A percentile compares a stretch with the other conserved stretches of the same genome.
These are phyloP conservation scores for Collybiopsis confluens DNA, from an alignment of 768 basidiomycete genomes.

Conservation along the genomic window DNA sequence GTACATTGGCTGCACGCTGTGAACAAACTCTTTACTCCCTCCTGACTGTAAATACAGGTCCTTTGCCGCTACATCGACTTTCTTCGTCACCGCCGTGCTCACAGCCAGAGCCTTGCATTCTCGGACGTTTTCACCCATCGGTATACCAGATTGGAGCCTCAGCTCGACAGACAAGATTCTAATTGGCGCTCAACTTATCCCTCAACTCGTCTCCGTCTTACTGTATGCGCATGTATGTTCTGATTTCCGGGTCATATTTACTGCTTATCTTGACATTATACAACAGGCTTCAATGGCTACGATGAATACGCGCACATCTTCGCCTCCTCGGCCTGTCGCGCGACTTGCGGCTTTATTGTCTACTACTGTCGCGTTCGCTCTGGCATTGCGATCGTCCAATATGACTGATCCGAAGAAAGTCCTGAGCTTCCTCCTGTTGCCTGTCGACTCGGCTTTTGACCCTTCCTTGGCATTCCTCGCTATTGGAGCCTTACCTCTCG, in stretches of 20 bases:
- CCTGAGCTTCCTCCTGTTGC: constrained; percentile 48
- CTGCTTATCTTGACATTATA: background rate
- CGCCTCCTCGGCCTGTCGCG: constrained; percentile 16
- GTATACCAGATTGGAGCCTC: constrained; percentile 36
- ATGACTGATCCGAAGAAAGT: constrained; percentile 47
- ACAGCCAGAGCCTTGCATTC: constrained; percentile 37
- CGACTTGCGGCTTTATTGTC: constrained; percentile 37
- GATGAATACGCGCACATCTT: background rate
- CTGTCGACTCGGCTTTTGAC: constrained; percentile 47
- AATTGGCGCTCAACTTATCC: constrained; percentile 36
- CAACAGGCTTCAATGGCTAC: background rate
- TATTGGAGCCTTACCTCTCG: constrained; percentile 44
- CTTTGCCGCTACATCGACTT: constrained; percentile 48
- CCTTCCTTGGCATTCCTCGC: constrained; percentile 54
- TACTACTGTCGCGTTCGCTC: constrained; percentile 46
- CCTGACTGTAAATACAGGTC: constrained; percentile 43
- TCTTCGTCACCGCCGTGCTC: constrained; percentile 45
- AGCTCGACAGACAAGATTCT: constrained; percentile 29
- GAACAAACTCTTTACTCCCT: background rate
- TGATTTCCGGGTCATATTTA: constrained; percentile 5
- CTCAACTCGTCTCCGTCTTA: constrained; percentile 27
- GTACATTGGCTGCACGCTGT: constrained; percentile 24
- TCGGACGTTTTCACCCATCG: constrained; percentile 24
- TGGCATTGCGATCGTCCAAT: constrained; percentile 51
- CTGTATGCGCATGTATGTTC: constrained; percentile 27